phyloP scores from a whole-genome alignment of 805 yeast genomes.

The Metschnikowia noctiluminum region DNA sequence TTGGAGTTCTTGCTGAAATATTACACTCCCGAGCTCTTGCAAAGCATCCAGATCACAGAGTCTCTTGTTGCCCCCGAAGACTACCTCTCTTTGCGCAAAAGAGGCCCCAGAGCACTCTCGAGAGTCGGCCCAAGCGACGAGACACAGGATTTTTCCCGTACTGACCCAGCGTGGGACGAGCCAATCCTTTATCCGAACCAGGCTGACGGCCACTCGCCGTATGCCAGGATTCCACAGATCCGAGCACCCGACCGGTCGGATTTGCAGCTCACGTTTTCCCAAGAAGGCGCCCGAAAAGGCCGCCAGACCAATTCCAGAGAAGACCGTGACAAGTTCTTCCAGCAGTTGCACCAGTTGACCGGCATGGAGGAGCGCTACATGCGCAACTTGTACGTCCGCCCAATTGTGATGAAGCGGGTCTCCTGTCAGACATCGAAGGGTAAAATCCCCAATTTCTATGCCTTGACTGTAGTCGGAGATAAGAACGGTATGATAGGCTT shows the following conservation, averaged over 20 bases:
- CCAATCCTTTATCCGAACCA: constrained; percentile 50
- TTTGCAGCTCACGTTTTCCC: constrained; percentile 32
- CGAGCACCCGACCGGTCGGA: constrained; percentile 50
- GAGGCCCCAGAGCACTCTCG: constrained; percentile 29
- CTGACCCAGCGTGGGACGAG: constrained; percentile 77
- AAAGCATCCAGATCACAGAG: constrained; percentile 81
- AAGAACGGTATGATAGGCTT: constrained; percentile 89
- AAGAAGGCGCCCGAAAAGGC: constrained; percentile 12
- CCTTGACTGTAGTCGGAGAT: constrained; percentile 88
- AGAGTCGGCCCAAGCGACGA: constrained; percentile 65
- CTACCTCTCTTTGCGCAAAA: constrained; percentile 38
- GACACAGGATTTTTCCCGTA: constrained; percentile 63
- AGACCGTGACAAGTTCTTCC: constrained; percentile 37
- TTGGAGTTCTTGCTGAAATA: constrained; percentile 61
- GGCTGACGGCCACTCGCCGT: constrained; percentile 48
- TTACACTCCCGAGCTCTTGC: constrained; percentile 78
- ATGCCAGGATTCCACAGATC: constrained; percentile 54
- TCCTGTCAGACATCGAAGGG: constrained; percentile 92
- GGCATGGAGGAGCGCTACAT: constrained; percentile 65
- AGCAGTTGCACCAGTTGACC: constrained; percentile 57
- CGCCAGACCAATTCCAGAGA: constrained; percentile 7
- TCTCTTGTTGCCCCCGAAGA: constrained; percentile 64
- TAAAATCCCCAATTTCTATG: constrained; percentile 77
- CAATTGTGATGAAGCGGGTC: constrained; percentile 72
- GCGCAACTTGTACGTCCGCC: constrained; percentile 57